A percentile compares a stretch with the other conserved stretches of the same genome.
Evolutionary conservation across 805 yeast species (phyloP).

Genomic region (Metschnikowia rubicola): DNA sequence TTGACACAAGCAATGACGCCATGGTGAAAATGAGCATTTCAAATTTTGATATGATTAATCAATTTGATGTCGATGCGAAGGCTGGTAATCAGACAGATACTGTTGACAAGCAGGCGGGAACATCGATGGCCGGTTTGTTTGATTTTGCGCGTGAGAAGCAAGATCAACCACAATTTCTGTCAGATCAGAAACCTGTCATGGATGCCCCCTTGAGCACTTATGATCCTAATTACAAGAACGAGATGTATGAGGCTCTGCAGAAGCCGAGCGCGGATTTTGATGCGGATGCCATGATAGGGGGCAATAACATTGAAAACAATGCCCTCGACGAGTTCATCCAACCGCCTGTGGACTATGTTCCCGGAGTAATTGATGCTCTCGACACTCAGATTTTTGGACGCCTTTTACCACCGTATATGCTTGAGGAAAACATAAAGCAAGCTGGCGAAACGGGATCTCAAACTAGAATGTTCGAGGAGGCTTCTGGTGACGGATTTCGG

Average conservation of each 20-base stretch:
- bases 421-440: conserved; percentile 27
- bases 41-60: conserved; percentile 30
- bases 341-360: conserved; percentile 46
- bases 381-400: conserved; percentile 85
- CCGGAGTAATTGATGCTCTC: conserved; percentile 80
- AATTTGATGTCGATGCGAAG: conserved; percentile 11
- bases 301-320: neutral
- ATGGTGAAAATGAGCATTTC: conserved; percentile 23
- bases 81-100: no score
- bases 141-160: neutral
- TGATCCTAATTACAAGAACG: no score
- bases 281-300: neutral
- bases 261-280: neutral
- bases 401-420: conserved; percentile 82
- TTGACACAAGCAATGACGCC: conserved; percentile 15
- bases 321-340: neutral
- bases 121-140: neutral
- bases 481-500: neutral
- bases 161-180: no score
- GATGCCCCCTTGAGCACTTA: no score
- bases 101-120: neutral
- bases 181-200: no score
- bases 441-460: conserved; percentile 4
- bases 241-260: no score
- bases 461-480: neutral